These are phyloP conservation scores for Besnoitia besnoiti DNA, from an alignment of 169 alveolate species.

Conservation along the genomic window DNA sequence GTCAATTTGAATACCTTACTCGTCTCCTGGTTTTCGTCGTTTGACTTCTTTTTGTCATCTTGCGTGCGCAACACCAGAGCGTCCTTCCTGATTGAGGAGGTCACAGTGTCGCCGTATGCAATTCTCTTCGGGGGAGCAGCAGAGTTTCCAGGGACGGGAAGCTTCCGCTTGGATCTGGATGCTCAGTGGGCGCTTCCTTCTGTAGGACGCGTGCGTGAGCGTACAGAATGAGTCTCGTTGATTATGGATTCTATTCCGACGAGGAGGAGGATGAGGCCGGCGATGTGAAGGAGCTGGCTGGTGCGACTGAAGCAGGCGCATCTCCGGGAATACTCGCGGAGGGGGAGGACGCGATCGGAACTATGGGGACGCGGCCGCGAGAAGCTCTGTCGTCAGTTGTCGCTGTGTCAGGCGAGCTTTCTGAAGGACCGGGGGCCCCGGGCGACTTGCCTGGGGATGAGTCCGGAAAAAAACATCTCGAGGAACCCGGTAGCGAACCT, in stretches of 20 bases:
- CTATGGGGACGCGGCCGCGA: not conserved
- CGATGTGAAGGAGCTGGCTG: not conserved
- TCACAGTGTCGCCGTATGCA: too few relatives aligned
- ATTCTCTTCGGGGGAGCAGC: too few relatives aligned
- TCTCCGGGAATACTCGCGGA: not conserved
- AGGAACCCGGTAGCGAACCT: too few relatives aligned
- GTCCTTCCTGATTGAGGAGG: too few relatives aligned
- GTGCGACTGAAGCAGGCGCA: not conserved
- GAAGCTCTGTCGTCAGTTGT: not conserved
- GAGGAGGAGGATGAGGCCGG: slow-evolving; percentile 46
- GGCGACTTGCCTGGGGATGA: too few relatives aligned
- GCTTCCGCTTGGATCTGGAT: not conserved
- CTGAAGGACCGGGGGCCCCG: not conserved
- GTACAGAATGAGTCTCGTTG: slow-evolving; percentile 52
- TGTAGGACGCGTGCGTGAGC: not conserved
- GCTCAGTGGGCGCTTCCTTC: not conserved
- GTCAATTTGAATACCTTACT: too few relatives aligned
- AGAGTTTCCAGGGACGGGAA: not conserved
- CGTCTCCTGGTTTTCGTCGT: too few relatives aligned
- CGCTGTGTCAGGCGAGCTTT: not conserved
- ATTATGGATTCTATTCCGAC: slow-evolving; percentile 55
- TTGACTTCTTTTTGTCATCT: too few relatives aligned
- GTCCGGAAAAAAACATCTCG: too few relatives aligned
- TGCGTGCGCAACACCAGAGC: too few relatives aligned
- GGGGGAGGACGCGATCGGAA: not conserved